These are phyloP conservation scores for Artemisia argyi DNA, from an alignment of 129 eudicot species.

Conservation along the genomic window DNA sequence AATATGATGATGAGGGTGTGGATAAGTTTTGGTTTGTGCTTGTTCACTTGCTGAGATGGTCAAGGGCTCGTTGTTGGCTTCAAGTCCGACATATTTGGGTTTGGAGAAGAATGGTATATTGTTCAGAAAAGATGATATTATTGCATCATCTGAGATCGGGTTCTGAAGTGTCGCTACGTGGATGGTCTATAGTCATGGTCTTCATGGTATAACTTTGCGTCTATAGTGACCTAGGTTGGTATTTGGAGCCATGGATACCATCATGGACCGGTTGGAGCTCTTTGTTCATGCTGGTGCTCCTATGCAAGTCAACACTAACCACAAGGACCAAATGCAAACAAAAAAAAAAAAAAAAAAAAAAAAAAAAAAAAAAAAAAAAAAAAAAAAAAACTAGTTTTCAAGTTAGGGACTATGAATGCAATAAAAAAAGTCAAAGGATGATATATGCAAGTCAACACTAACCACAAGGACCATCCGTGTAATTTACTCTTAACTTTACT, in stretches of 20 bases:
- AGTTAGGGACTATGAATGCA: too few species aligned
- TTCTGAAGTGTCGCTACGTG: background rate
- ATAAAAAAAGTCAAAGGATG: too few species aligned
- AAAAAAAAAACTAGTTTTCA: too few species aligned
- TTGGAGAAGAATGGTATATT: background rate
- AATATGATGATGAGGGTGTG: background rate
- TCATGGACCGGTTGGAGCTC: conserved; percentile 11
- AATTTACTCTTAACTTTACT: too few species aligned
- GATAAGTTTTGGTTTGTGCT: background rate
- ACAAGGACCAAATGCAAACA: too few species aligned
- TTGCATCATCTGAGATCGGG: background rate
- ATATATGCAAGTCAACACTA: too few species aligned
- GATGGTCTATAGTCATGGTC: background rate
- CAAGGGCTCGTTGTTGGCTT: background rate
- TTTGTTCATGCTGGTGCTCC: background rate
- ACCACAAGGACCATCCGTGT: too few species aligned
- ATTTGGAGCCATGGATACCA: background rate
- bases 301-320: too few species aligned
- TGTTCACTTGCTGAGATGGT: conserved; percentile 2
- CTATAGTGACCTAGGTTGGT: background rate
- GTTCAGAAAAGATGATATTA: background rate
- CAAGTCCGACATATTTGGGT: too few species aligned
- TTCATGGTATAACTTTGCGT: conserved; percentile 2
- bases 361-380: too few species aligned
- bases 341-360: too few species aligned